Percentiles rank a stretch among this genome's conserved stretches.
phyloP scores from a whole-genome alignment of 345 rosid species.

The Eucalyptus urophylla region DNA sequence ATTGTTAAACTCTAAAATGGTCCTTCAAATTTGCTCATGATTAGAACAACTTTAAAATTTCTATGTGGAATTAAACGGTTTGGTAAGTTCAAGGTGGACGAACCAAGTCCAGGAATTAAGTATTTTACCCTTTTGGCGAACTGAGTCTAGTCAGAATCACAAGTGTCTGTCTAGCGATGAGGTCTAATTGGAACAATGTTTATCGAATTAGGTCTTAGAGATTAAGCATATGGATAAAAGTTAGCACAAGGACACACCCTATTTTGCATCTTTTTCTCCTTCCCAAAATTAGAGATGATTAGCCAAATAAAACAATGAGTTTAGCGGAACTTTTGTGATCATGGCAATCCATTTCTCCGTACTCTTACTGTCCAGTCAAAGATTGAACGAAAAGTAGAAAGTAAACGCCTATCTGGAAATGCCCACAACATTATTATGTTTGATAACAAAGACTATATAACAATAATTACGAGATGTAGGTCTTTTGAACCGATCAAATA shows the following conservation, averaged over 20 bases:
- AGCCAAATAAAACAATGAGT: background rate
- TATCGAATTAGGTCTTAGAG: background rate
- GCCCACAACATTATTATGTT: background rate
- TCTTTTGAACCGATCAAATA: background rate
- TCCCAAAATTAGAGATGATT: background rate
- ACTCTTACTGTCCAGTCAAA: background rate
- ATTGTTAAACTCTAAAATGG: background rate
- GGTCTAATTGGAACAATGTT: background rate
- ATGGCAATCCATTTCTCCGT: background rate
- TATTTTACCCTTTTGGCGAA: background rate
- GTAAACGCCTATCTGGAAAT: background rate
- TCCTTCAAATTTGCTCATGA: background rate
- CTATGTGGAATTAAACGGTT: background rate
- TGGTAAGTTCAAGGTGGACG: background rate
- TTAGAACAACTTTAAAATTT: background rate
- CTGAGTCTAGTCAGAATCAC: background rate
- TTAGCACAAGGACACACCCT: background rate
- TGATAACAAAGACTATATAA: background rate
- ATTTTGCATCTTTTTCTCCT: background rate
- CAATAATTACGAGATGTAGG: background rate
- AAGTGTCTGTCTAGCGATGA: accelerated
- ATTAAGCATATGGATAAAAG: background rate
- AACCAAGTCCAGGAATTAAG: accelerated
- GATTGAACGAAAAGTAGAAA: background rate
- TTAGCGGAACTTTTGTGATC: background rate